Evolutionary conservation across 495 filamentous ascomycete species (phyloP), one percentile per base, ranked within the genome.

Genomic region (Aspergillus homomorphus): DNA sequence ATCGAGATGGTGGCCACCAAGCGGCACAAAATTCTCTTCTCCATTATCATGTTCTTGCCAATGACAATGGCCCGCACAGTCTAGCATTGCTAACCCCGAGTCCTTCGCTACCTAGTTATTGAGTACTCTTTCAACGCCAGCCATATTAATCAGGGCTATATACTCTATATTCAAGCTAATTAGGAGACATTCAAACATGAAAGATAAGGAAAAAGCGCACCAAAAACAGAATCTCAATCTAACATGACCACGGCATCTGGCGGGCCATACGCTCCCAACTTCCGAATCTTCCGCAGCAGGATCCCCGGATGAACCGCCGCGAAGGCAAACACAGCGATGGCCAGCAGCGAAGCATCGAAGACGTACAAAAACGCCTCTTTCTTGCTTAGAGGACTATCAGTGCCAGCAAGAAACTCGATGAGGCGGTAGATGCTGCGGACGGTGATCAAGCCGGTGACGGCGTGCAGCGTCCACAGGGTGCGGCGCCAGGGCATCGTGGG

Each of bases 381-480:
- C 8, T 50, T 66, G 21, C 65, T 66, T 18, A 76, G 41, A 23
- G 57, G 57, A n/a, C 66, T 49, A 26, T 46, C 61, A 51, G 50
- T 26, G 15, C 21, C 24, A 3, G 64, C 61, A n/a, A 63, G 67
- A 52, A 75, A 80, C 62, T 81, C 73, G 21, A 80, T 66, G 28
- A 71, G 70, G 19, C 78, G 54, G 15, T 78, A 71, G 19, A 80
- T 54, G 54, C 71, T 77, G 12, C 78, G 62, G 6, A 78, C 16
- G 59, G 78, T 69, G 52, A 80, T 64, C 4, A 71, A 64, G 22
- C 62, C 48, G 63, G 73, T 75, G 8, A 66, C 66, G 15, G 66
- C 58, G 60, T 78, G 79, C 14, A 81, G 62, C 20, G 61, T 66
- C 59, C 67, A 64, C 68, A 81, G 73, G 50, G 72, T 73, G 18